Conservation (phyloP, 768 basidiomycete species). For the Hypholoma fasciculare region DNA sequence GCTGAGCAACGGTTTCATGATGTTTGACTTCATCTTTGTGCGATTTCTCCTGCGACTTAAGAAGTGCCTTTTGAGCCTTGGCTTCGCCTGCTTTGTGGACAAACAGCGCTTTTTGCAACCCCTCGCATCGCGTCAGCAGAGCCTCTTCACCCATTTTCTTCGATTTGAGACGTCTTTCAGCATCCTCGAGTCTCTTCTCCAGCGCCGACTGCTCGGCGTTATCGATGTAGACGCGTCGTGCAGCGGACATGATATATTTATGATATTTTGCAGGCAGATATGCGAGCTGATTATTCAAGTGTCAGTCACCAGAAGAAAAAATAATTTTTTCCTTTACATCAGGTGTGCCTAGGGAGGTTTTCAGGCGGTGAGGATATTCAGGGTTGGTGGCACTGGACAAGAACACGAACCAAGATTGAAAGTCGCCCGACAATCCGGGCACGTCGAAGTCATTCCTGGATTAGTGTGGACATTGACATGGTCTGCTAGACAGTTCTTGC, state of each 20-base stretch:
- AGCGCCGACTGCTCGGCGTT: constrained; percentile 20
- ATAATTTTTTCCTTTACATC: no score
- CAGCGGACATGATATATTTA: constrained; percentile 40
- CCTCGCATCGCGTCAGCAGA: constrained; percentile 44
- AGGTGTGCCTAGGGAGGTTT: constrained; percentile 17
- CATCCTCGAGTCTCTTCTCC: constrained; percentile 31
- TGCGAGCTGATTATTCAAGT: constrained; percentile 29
- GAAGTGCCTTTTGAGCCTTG: constrained; percentile 23
- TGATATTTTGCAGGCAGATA: constrained; percentile 52
- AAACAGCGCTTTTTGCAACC: constrained; percentile 31
- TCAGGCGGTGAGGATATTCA: no score
- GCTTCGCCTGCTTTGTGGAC: constrained; percentile 31
- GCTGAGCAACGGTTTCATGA: background rate
- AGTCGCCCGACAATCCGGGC: constrained; percentile 61
- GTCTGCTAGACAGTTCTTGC: constrained; percentile 52
- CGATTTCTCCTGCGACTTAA: constrained; percentile 12
- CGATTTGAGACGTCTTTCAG: constrained; percentile 37
- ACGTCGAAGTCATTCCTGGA: constrained; percentile 40
- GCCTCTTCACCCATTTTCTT: constrained; percentile 41
- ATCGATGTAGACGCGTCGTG: constrained; percentile 54
- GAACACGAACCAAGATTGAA: constrained; percentile 20
- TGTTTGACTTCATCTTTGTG: background rate
- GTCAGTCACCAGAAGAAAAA: background rate
- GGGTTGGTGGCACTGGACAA: no score
- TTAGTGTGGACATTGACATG: constrained; percentile 36